These are phyloP conservation scores for Phytophthora sansomeana DNA, from an alignment of 352 stramenopile genomes.

Conservation along the genomic window DNA sequence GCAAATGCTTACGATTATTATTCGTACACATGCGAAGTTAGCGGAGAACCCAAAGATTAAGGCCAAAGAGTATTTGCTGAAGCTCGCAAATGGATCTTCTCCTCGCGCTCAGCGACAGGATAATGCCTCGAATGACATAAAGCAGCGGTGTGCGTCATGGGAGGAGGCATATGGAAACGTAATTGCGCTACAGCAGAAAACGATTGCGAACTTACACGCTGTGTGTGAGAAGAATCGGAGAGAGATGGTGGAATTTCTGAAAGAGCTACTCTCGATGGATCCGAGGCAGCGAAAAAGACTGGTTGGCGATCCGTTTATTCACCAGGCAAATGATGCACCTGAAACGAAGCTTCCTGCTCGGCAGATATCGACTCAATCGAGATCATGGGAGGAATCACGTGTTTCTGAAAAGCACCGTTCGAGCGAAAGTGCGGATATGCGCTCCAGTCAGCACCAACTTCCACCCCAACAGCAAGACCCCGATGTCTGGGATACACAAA, in stretches of 20 bases:
- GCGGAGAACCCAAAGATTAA: constrained; percentile 65
- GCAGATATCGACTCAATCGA: constrained; percentile 1
- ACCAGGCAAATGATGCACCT: background rate
- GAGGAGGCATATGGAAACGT: constrained; percentile 83
- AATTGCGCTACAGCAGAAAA: constrained; percentile 80
- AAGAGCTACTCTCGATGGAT: constrained; percentile 61
- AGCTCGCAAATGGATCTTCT: constrained; percentile 48
- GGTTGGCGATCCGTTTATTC: constrained; percentile 7
- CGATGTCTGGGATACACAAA: constrained; percentile 25
- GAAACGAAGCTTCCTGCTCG: constrained; percentile 18
- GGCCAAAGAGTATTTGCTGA: constrained; percentile 75
- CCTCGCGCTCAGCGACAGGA: constrained; percentile 16
- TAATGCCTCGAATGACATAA: constrained; percentile 37
- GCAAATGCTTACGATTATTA: constrained; percentile 75
- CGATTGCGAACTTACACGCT: constrained; percentile 61
- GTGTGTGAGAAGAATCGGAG: constrained; percentile 60
- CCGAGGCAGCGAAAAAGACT: constrained; percentile 37
- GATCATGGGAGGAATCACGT: constrained; percentile 15
- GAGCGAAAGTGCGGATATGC: constrained; percentile 3
- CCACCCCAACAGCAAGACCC: constrained; percentile 68
- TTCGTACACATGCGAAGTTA: constrained; percentile 63
- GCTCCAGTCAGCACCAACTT: constrained; percentile 40
- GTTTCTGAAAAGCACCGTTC: constrained; percentile 8
- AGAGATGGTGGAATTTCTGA: constrained; percentile 59
- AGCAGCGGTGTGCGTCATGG: constrained; percentile 53